Evolutionary conservation across 768 basidiomycete species (phyloP).

Genomic region (Collybia sordida): DNA sequence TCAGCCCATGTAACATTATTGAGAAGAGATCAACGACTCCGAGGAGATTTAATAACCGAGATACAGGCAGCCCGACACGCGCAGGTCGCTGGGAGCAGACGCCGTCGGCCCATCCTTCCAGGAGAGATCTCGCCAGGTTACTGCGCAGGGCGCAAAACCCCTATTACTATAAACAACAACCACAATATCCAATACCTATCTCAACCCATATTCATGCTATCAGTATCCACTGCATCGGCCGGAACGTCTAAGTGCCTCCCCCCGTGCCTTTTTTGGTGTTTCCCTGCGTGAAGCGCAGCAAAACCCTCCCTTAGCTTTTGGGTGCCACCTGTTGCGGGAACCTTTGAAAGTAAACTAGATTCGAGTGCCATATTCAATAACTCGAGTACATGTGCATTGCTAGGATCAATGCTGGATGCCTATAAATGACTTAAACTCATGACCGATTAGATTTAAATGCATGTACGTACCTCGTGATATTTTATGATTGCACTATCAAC

Average conservation of each 20-base stretch:
- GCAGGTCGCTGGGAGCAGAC: too few species aligned
- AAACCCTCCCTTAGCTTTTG: too few species aligned
- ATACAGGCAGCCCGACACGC: too few species aligned
- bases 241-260: not conserved
- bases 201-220: not conserved
- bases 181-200: not conserved
- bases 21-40: too few species aligned
- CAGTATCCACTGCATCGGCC: not conserved
- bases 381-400: slow-evolving; percentile 79
- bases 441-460: not conserved
- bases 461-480: slow-evolving; percentile 80
- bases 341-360: slow-evolving; percentile 21
- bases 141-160: not conserved
- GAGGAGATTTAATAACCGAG: too few species aligned
- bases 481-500: slow-evolving; percentile 81
- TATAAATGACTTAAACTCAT: not conserved
- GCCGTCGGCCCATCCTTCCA: too few species aligned
- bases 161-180: not conserved
- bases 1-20: too few species aligned
- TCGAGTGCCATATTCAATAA: slow-evolving; percentile 82
- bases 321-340: slow-evolving; percentile 4
- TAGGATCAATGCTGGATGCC: slow-evolving; percentile 64
- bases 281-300: too few species aligned
- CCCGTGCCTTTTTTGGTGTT: too few species aligned
- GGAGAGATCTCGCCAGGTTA: too few species aligned